Base-by-base conservation (phyloP, 1,139 yeast genomes). In the Dujonia santamariae region DNA sequence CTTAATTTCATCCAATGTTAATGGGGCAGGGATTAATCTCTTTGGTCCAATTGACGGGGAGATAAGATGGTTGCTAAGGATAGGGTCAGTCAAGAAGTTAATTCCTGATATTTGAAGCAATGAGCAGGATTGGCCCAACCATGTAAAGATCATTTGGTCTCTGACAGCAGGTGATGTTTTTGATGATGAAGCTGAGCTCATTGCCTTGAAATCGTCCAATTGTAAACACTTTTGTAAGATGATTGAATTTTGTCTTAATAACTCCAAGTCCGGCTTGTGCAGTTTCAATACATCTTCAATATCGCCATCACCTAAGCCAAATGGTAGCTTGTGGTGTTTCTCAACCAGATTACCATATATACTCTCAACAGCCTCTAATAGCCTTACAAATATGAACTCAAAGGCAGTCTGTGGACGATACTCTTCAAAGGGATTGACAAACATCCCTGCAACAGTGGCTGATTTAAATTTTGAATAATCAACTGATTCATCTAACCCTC, bases 71-170 rank as follows among this genome's bases (percentile, higher is more conserved):
- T 83, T 76, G 32, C 85, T 77, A 47, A 90, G 77, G 22, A 88
- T 63, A 0, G 97, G 97, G 54, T 90, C 97, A 2, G 96, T 84
- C 28, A 90, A 58, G 42, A 90, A 69, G 43, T 82, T 85, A 12
- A 87, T 61, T 1, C 87, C 85, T 4, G 83, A 73, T 8, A 86
- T 57, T 50, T 85, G 90, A 4, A 87, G 63, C 37, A 78, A 72
- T 3, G 92, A 76, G 56, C 97, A 87, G 35, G 95, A 83, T 54
- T 90, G 97, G 3, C 97, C 97, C 27, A 90, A 57, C 97, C 97
- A 90, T 0, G 97, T 87, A 50, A 83, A 77, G 3, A 83, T 64
- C 46, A 85, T 47, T 43, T 84, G 70, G 24, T 75, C 62, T 13
- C 59, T 42, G 4, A 73, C 37, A 1, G 63, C 45, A 3, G 72